phyloP scores from a whole-genome alignment of 225 moss, liverwort and hornwort species.

The Neckera pumila region DNA sequence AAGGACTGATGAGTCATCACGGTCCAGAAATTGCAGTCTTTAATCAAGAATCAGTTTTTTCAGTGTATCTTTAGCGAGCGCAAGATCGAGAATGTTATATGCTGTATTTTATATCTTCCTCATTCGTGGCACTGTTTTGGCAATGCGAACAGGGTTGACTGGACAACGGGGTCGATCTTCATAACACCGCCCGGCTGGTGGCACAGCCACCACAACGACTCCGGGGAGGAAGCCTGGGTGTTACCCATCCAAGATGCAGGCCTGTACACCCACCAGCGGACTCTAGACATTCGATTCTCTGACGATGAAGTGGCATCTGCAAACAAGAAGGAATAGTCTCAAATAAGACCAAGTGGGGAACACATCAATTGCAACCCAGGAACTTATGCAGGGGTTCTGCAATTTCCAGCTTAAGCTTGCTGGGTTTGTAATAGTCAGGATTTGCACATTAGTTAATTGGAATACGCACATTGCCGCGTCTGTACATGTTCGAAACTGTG shows the following conservation, averaged over 20 bases:
- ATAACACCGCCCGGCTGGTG: conserved; percentile 65
- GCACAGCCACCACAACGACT: conserved; percentile 66
- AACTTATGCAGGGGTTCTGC: background rate
- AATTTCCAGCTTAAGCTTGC: background rate
- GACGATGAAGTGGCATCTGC: background rate
- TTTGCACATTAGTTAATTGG: background rate
- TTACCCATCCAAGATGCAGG: conserved; percentile 63
- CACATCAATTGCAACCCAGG: background rate
- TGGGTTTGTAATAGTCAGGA: background rate
- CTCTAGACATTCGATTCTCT: conserved; percentile 51
- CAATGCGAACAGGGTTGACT: conserved; percentile 30
- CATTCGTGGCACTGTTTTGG: background rate
- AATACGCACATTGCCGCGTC: background rate
- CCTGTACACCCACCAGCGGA: conserved; percentile 53
- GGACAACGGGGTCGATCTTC: conserved; percentile 47
- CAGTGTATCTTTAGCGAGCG: too few relatives aligned
- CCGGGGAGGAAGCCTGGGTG: conserved; percentile 55
- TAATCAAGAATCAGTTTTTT: background rate
- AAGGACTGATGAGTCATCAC: background rate
- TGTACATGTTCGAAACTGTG: background rate
- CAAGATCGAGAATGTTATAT: background rate
- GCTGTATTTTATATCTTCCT: background rate
- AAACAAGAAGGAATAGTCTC: background rate
- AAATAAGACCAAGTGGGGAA: background rate
- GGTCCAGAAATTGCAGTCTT: background rate